Conservation (phyloP, 164 flowering plant species). For the Dillenia suffruticosa region DNA sequence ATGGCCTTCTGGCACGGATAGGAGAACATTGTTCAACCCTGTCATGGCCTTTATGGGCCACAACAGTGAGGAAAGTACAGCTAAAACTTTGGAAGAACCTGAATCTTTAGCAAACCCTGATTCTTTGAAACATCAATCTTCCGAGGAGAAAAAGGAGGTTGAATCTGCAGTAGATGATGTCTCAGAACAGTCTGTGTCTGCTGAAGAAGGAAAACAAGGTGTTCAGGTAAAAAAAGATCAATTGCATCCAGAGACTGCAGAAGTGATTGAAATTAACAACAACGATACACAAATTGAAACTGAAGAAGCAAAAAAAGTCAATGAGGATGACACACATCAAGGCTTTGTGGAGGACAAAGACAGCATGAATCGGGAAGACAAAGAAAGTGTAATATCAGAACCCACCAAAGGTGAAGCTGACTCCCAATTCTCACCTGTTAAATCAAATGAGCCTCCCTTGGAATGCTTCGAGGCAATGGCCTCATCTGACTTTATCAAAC, state of each 20-base stretch:
- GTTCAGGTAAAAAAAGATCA: constrained; percentile 18
- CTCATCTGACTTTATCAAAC: constrained; percentile 11
- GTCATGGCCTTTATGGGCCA: constrained; percentile 88
- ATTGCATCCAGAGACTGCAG: constrained; percentile 18
- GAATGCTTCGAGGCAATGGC: constrained; percentile 26
- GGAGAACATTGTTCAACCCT: constrained; percentile 70
- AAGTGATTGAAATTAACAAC: constrained; percentile 5
- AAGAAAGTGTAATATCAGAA: constrained; percentile 8
- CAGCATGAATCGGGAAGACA: neutral
- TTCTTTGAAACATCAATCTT: constrained; percentile 15
- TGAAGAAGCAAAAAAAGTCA: neutral
- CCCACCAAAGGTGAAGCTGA: constrained; percentile 26
- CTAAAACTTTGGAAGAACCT: constrained; percentile 29
- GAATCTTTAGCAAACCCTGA: constrained; percentile 19
- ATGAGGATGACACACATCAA: too few species aligned
- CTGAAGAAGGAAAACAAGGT: constrained; percentile 32
- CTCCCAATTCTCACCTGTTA: constrained; percentile 14
- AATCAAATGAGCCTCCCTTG: constrained; percentile 17
- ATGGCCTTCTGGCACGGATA: constrained; percentile 61
- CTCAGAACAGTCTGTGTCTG: constrained; percentile 19
- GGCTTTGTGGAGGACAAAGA: too few species aligned
- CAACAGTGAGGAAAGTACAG: constrained; percentile 39
- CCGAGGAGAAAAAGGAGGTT: constrained; percentile 20
- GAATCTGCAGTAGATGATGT: constrained; percentile 20
- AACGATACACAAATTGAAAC: neutral